Conservation (phyloP, 2,329 filamentous ascomycete genomes). For the Colletotrichum trifolii region DNA sequence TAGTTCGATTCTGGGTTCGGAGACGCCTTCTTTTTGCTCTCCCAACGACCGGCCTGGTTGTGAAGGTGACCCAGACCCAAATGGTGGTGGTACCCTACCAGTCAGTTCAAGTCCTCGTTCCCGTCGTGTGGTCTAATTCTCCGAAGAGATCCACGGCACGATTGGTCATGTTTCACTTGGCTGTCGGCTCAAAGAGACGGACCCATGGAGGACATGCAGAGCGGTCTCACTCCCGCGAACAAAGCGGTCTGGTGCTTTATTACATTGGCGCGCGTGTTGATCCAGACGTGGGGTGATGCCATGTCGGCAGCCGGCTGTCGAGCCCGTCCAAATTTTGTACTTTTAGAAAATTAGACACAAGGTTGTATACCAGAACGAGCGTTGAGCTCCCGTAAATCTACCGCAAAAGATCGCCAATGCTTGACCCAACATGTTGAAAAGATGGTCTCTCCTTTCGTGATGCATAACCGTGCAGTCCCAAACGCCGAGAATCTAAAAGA, state of each 20-base stretch:
- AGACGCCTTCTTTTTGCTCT: slow-evolving; percentile 39
- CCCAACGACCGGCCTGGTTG: too few relatives aligned
- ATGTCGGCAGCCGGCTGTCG: slow-evolving; percentile 1
- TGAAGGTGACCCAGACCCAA: too few relatives aligned
- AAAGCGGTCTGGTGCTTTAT: not conserved
- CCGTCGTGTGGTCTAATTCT: not conserved
- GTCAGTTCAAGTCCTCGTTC: not conserved
- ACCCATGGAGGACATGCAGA: slow-evolving; percentile 1
- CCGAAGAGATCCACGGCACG: not conserved
- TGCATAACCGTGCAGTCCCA: slow-evolving; percentile 28
- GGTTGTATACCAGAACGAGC: slow-evolving; percentile 27
- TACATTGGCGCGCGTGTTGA: not conserved
- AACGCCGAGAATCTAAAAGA: slow-evolving; percentile 18
- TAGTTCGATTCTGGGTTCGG: slow-evolving; percentile 37
- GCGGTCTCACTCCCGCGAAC: slow-evolving; percentile 13
- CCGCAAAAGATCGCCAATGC: slow-evolving; percentile 30
- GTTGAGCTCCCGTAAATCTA: slow-evolving; percentile 38
- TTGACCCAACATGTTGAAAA: slow-evolving; percentile 38
- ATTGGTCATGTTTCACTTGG: slow-evolving; percentile 9
- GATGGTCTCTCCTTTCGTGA: slow-evolving; percentile 35
- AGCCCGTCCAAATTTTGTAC: slow-evolving; percentile 16
- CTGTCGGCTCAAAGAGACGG: too few relatives aligned
- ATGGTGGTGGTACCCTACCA: too few relatives aligned
- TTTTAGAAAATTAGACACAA: slow-evolving; percentile 9
- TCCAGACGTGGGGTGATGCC: slow-evolving; percentile 3